Base-by-base conservation (phyloP, 306 rosid genomes). In the Boehmeria nivea region DNA sequence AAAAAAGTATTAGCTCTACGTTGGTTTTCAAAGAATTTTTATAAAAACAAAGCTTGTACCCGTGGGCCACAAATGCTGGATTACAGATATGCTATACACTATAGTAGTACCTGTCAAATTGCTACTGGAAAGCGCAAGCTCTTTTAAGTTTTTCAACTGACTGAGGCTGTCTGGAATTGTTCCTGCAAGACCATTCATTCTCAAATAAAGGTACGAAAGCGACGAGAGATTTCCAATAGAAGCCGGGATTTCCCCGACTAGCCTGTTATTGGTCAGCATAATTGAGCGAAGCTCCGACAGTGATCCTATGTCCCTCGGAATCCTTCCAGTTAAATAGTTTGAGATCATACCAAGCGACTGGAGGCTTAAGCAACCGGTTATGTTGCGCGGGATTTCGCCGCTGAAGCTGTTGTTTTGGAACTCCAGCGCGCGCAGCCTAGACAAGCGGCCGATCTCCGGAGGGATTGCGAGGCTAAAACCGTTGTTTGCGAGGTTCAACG, bases 101-200 rank as follows among this genome's bases (percentile, higher is more conserved):
- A n/a, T n/a, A n/a, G n/a, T 5, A 0, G 34, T 47, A 63, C 79
- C 75, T 12, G 53, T 52, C n/a, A 74, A 11, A 8, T 54, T 15
- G 24, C 58, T 68, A 11, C 1, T 1, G 1, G 31, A 63, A 34
- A 68, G 1, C 9, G 4, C 6, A 21, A 57, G 21, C 27, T 0
- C 0, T 12, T 0, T 17, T 37, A 73, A 43, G 8, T 17, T 62
- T 14, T 37, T 63, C 67, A 67, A 51, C 10, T 27, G 24, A 8
- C 74, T 70, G 18, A 73, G 47, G 43, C 62, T 68, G 25, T 18
- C 17, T 12, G 74, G 74, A 54, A 75, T 70, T 4, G 2, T 53
- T 18, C 76, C 80, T 4, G 10, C 45, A 33, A 75, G 5, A 15
- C 14, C n/a, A 25, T 75, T 69, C 11, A 19, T 11, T 2, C 7